Base-by-base conservation (phyloP, 1,284 basidiomycete species). In the Gymnopus androsaceus region DNA sequence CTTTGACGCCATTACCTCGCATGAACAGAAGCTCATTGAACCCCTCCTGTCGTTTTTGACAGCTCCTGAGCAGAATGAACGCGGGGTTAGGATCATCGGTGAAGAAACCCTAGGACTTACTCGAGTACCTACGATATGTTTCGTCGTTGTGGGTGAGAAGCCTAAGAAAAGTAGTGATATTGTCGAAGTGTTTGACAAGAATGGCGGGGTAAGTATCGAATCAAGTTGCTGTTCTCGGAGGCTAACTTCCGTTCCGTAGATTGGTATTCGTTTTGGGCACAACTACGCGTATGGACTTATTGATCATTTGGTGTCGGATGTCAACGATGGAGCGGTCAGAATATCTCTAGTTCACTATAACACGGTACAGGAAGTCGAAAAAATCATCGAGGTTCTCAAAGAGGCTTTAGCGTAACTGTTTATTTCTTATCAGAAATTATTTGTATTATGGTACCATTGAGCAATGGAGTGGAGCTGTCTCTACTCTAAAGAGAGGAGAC, bases 261-360 rank as follows among this genome's bases (percentile, higher is more conserved):
- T 90, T 47, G 89, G 88, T 0, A 87, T 91, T 49, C 84, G 88
- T 34, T 89, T 82, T 57, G 90, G 90, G 1, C 86, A 92, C 66
- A 91, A 88, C 67, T 92, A 92, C 64, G 88, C 90, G 3, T 88
- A 88, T 66, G 81, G 80, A 0, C 72, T 92, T 12, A 72, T 90
- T 8, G 73, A 78, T 6, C 68, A 71, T 33, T 70, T 88, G 5
- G 64, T 64, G 30, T 86, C 84, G 40, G 82, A 87, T 60, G 64
- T 75, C 2, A 74, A 79, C 1, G 88, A 91, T 61, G 88, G 84
- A 0, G 83, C 90, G 2, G 84, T 91, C 31, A 80, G 90, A 8
- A 82, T 92, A 57, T 90, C 87, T 3, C 69, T 92, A n/a, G 88
- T 91, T 17, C 90, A 92, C 63, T 91, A 92, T 66, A 91, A 92